Conservation (phyloP, 2,329 filamentous ascomycete genomes). For the Aspergillus tanneri region DNA sequence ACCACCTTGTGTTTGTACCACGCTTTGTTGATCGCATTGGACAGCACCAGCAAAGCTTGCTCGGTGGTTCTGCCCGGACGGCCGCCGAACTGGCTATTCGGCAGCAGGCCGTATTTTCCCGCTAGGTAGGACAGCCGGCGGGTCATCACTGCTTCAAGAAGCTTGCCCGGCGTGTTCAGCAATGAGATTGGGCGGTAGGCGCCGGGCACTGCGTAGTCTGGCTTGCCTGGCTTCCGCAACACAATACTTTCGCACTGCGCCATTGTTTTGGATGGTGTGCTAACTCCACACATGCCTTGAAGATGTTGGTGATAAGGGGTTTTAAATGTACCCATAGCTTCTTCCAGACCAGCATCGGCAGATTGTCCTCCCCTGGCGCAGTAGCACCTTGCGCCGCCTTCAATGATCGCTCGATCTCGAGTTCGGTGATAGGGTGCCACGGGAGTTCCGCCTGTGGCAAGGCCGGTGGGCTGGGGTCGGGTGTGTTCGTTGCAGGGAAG, state of each 20-base stretch:
- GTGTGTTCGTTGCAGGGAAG: too few relatives aligned
- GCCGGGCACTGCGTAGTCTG: slow-evolving; percentile 5
- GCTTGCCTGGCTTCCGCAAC: neutral
- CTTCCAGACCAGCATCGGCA: neutral
- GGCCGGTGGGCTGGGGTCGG: too few relatives aligned
- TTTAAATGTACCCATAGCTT: neutral
- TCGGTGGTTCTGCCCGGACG: slow-evolving; percentile 19
- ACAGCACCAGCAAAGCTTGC: slow-evolving; percentile 24
- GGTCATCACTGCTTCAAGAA: slow-evolving; percentile 5
- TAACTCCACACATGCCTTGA: neutral
- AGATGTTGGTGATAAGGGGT: neutral
- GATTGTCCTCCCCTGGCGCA: neutral
- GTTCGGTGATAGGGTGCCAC: too few relatives aligned
- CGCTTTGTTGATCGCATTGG: slow-evolving; percentile 18
- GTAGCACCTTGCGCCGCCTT: too few relatives aligned
- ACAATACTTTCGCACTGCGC: neutral
- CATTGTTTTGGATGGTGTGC: neutral
- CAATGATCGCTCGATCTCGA: too few relatives aligned
- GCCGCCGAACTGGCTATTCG: slow-evolving; percentile 23
- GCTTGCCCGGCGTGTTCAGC: too few relatives aligned
- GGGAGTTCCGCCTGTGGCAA: too few relatives aligned
- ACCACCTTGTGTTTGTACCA: slow-evolving; percentile 17
- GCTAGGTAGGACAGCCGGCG: slow-evolving; percentile 18
- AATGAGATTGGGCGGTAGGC: too few relatives aligned
- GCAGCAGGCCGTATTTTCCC: slow-evolving; percentile 23